phyloP scores from a whole-genome alignment of 2,329 filamentous ascomycete species.

The Monilinia polystroma region DNA sequence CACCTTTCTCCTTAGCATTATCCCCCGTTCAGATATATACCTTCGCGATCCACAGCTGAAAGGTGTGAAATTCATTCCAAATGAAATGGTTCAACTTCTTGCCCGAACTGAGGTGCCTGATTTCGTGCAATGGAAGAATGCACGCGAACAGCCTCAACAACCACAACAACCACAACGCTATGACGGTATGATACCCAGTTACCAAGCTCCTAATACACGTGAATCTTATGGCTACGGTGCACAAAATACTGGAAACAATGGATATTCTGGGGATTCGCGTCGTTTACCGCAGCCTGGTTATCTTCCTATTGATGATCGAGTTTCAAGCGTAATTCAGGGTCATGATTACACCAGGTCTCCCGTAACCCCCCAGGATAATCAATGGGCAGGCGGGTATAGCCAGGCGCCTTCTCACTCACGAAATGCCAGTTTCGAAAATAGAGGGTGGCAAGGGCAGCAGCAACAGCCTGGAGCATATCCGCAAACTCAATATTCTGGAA shows the following conservation, averaged over 20 bases:
- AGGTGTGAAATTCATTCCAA: constrained; percentile 59
- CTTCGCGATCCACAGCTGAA: constrained; percentile 49
- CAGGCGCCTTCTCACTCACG: constrained; percentile 19
- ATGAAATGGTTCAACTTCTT: constrained; percentile 71
- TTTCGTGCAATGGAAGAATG: constrained; percentile 54
- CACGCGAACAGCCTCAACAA: constrained; percentile 35
- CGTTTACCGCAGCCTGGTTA: constrained; percentile 4
- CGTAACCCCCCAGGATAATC: constrained; percentile 13
- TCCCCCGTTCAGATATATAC: constrained; percentile 66
- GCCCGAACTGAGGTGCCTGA: constrained; percentile 66
- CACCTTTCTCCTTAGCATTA: constrained; percentile 59
- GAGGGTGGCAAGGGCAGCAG: constrained; percentile 22
- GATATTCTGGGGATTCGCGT: constrained; percentile 13
- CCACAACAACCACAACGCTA: constrained; percentile 27
- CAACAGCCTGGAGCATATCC: constrained; percentile 16
- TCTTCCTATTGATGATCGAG: constrained; percentile 22
- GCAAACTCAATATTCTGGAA: constrained; percentile 15
- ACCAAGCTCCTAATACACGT: constrained; percentile 18
- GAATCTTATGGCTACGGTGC: constrained; percentile 14
- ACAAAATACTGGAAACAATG: constrained; percentile 13
- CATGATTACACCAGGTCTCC: constrained; percentile 23
- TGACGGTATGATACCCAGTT: constrained; percentile 33
- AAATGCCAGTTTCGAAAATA: constrained; percentile 17
- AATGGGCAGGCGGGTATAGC: constrained; percentile 15
- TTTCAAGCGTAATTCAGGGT: constrained; percentile 25